These are phyloP conservation scores for Meyerozyma guilliermondii DNA, from an alignment of 1,139 yeast genomes.

Conservation along the genomic window DNA sequence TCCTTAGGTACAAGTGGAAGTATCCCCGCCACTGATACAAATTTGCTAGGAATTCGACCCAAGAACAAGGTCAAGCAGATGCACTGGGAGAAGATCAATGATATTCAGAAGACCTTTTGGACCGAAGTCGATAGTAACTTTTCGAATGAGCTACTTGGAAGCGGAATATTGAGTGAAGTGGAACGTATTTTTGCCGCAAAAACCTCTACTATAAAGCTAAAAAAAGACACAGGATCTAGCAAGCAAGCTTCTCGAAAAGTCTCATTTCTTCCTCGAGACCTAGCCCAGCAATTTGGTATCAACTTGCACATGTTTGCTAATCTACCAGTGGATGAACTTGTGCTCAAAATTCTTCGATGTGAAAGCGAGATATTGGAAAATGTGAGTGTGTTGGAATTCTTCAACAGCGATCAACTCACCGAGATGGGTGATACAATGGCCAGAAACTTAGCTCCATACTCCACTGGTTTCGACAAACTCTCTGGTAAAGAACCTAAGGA, in stretches of 20 bases:
- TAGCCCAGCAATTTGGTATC: constrained; percentile 85
- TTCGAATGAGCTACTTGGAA: constrained; percentile 51
- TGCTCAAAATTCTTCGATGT: constrained; percentile 64
- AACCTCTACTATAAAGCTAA: constrained; percentile 42
- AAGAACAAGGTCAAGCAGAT: constrained; percentile 75
- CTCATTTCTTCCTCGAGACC: constrained; percentile 68
- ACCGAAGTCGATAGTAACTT: constrained; percentile 47
- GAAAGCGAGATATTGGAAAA: constrained; percentile 65
- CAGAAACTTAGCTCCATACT: constrained; percentile 69
- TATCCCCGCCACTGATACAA: not conserved
- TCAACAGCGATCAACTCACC: constrained; percentile 65
- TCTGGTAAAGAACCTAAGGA: constrained; percentile 42
- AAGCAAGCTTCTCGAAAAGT: constrained; percentile 28
- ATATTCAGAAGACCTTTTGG: constrained; percentile 80
- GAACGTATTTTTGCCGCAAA: constrained; percentile 73
- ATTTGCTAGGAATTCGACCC: constrained; percentile 36
- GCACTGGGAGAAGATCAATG: constrained; percentile 87
- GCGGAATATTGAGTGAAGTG: constrained; percentile 75
- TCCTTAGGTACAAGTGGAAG: not conserved
- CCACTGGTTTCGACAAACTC: constrained; percentile 38
- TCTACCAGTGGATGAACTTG: constrained; percentile 57
- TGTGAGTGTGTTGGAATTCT: constrained; percentile 73
- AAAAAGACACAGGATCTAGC: constrained; percentile 21
- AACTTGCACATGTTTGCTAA: constrained; percentile 77
- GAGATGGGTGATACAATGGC: constrained; percentile 66